Conservation (phyloP, 371 early-diverging fungal genomes). For the Mortierella polycephala region DNA sequence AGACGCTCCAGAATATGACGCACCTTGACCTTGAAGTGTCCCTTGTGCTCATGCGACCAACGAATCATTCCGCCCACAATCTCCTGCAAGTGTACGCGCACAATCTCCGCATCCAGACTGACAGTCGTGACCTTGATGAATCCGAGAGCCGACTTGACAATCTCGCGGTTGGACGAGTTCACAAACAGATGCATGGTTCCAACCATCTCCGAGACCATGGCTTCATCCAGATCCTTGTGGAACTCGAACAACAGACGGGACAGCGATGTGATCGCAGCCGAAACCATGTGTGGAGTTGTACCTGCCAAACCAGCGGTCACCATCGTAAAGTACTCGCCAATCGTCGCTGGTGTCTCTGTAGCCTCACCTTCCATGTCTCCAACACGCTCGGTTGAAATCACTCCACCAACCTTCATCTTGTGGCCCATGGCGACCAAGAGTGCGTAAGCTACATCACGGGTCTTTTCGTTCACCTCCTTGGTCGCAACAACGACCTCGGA, state of each 20-base stretch:
- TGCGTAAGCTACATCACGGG: conserved; percentile 85
- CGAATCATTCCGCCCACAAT: conserved; percentile 76
- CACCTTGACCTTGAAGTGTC: conserved; percentile 89
- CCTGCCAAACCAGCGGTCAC: conserved; percentile 95
- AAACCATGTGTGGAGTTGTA: conserved; percentile 91
- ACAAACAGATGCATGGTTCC: conserved; percentile 81
- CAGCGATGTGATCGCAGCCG: conserved; percentile 87
- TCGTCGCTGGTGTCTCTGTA: conserved; percentile 63
- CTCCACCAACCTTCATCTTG: conserved; percentile 85
- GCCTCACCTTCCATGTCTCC: conserved; percentile 66
- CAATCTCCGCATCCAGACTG: conserved; percentile 72
- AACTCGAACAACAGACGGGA: conserved; percentile 93
- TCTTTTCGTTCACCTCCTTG: conserved; percentile 94
- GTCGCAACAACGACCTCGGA: conserved; percentile 93
- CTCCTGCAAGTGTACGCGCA: conserved; percentile 73
- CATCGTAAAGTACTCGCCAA: conserved; percentile 84
- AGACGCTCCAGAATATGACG: conserved; percentile 95
- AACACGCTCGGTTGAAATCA: conserved; percentile 63
- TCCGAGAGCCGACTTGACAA: conserved; percentile 90
- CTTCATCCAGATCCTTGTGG: conserved; percentile 68
- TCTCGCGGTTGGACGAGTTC: conserved; percentile 85
- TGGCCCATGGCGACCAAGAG: conserved; percentile 88
- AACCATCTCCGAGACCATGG: conserved; percentile 73
- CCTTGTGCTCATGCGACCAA: conserved; percentile 88
- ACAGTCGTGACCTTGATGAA: conserved; percentile 94